Evolutionary conservation across 1,284 basidiomycete genomes (phyloP), one percentile per base, ranked within the genome.

Genomic region (Sphaerobolus stellatus): DNA sequence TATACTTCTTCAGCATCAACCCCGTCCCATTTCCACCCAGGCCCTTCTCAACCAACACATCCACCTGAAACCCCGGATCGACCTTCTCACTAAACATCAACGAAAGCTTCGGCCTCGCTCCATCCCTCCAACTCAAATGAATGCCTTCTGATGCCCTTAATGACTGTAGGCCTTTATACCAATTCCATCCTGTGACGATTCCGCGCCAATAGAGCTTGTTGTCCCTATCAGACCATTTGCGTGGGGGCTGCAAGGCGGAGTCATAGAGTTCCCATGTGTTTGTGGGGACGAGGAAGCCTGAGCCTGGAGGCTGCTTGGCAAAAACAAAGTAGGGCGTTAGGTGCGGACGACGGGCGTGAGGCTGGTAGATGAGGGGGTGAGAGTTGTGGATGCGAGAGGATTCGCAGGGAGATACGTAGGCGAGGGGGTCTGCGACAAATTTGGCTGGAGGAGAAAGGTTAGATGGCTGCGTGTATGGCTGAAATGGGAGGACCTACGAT

Each of bases 371-470:
- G 5, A 54, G 20, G 29, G 54, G 49, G 29, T 54, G 48, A 25
- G 57, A 41, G 28, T 48, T 43, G 45, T 59, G 54, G 43, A 61
- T 51, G 28, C 54, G 67, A 2, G 76, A 75, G 56, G 74, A 75
- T 58, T 71, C 64, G 64, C 77, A 79, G 59, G 76, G 70, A 59
- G 77, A 70, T 72, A 77, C 76, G 1, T 74, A 74, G 14, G 68
- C 63, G 8, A 71, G 56, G 53, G 77, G 77, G 58, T 77, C 69
- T 49, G 66, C 54, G 46, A 78, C 70, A 64, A 72, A 77, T 14
- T 68, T 50, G 22, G 56, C 58, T 62, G 57, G 45, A 54, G 48
- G 48, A n/a, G n/a, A n/a, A n/a, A n/a, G n/a, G n/a, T n/a, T n/a
- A n/a, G 20, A 38, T 29, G 24, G 45, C 54, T 25, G 18, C 38